A percentile compares a stretch with the other conserved stretches of the same genome.
Evolutionary conservation across 305 asterid species (phyloP).

Genomic region (Fraxinus albicans): DNA sequence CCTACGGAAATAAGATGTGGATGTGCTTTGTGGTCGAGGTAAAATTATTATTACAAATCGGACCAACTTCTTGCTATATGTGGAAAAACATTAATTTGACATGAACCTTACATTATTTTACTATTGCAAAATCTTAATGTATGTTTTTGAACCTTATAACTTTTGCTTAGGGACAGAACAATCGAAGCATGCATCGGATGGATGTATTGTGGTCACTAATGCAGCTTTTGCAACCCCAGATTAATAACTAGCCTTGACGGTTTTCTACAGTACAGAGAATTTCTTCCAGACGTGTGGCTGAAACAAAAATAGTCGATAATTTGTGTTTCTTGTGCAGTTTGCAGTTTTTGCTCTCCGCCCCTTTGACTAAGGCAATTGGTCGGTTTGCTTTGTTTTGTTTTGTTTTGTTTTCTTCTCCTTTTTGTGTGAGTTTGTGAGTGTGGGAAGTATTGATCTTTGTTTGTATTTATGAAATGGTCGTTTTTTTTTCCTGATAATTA

Average conservation of each 20-base stretch:
- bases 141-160: constrained; percentile 2
- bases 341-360: not conserved
- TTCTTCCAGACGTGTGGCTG: not conserved
- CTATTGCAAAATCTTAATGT: not conserved
- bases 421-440: not conserved
- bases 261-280: not conserved
- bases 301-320: not conserved
- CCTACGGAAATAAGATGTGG: constrained; percentile 67
- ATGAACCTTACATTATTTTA: not conserved
- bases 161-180: constrained; percentile 51
- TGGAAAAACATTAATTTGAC: not conserved
- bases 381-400: not conserved
- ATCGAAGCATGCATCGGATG: constrained; percentile 84
- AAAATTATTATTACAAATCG: constrained; percentile 18
- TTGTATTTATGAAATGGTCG: not conserved
- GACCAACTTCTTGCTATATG: not conserved
- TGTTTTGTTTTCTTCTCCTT: not conserved
- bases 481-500: not conserved
- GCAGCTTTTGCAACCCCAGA: constrained; percentile 79
- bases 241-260: constrained; percentile 20
- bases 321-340: not conserved
- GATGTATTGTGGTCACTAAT: constrained; percentile 86
- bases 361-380: not conserved
- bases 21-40: constrained; percentile 97
- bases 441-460: not conserved